Base-by-base conservation (phyloP, 108 stramenopile species). In the Cyclostephanos tholiformis region DNA sequence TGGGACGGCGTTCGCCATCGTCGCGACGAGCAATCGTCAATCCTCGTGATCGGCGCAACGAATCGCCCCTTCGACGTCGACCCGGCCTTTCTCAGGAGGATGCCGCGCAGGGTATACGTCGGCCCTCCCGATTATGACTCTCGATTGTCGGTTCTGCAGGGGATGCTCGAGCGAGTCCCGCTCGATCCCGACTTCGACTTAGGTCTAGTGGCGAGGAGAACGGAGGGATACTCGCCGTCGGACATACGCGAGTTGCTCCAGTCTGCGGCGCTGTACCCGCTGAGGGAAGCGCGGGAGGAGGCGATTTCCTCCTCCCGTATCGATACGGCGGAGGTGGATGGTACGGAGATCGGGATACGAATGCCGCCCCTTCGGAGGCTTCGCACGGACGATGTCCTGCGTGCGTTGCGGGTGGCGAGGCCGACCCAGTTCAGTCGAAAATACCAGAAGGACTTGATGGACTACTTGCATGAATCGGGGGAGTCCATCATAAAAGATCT, bases 41-140 rank as follows among this genome's bases (percentile, higher is more conserved):
- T 77, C 23, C 32, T 72, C 2, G 86, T 96, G 23, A 67, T 98
- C 22, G 97, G 88, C 27, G 96, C 99, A 13, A 97, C 97, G 3
- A 99, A 98, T 67, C 85, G 95, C 10, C 97, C 99, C 7, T 97
- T 93, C 85, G 97, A 97, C 74, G 85, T 97, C 6, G 99, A 99
- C 69, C 78, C 89, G 9, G 97, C 97, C 13, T 85, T 97, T 25
- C 84, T 95, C 63, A 74, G 97, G 38, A 82, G 97, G 19, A 80
- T 99, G 77, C 87, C 95, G 17, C 82, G 89, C 12, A 83, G 90
- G 35, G 76, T 90, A 29, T 96, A 88, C 72, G 81, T 98, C 14
- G 96, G 92, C 10, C 74, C 96, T 53, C 97, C 99, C 0, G 86
- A 87, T 75, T 62, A 75, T 19, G 80, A 83, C 0, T 93, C 89